Evolutionary conservation across 2,329 filamentous ascomycete species (phyloP).

Genomic region (Pseudogymnoascus sp.): DNA sequence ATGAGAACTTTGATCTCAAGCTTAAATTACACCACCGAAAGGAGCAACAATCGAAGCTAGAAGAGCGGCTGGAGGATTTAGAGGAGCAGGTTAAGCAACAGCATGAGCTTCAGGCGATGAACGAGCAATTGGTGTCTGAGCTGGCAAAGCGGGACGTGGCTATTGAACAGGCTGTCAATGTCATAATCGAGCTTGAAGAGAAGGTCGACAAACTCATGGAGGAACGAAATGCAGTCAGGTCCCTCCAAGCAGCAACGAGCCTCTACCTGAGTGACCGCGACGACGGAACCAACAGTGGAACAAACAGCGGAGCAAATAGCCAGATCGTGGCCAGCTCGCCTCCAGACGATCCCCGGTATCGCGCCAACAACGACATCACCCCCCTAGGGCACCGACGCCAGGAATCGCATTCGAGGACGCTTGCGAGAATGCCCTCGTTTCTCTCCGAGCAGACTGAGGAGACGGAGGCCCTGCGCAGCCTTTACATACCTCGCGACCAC

Average conservation of each 20-base stretch:
- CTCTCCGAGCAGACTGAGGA: constrained; percentile 52
- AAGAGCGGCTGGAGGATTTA: constrained; percentile 49
- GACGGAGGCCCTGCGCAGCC: constrained; percentile 53
- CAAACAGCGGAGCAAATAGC: constrained; percentile 3
- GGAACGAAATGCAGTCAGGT: constrained; percentile 48
- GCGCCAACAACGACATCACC: neutral
- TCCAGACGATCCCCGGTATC: constrained; percentile 11
- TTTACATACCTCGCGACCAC: constrained; percentile 39
- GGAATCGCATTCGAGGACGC: constrained; percentile 30
- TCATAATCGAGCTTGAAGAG: constrained; percentile 61
- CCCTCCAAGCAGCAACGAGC: constrained; percentile 35
- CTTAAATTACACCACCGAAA: constrained; percentile 64
- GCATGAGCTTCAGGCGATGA: constrained; percentile 48
- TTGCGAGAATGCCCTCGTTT: constrained; percentile 58
- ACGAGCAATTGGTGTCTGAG: constrained; percentile 51
- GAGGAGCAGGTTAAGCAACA: constrained; percentile 36
- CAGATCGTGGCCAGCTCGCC: constrained; percentile 22
- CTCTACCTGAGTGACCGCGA: constrained; percentile 19
- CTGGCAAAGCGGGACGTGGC: constrained; percentile 63
- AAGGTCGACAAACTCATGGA: constrained; percentile 46
- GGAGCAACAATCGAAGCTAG: constrained; percentile 54
- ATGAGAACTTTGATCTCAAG: constrained; percentile 73
- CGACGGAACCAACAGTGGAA: constrained; percentile 20
- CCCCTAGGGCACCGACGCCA: neutral
- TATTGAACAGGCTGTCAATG: constrained; percentile 61